phyloP scores from a whole-genome alignment of 495 filamentous ascomycete genomes.

The Terfezia boudieri region DNA sequence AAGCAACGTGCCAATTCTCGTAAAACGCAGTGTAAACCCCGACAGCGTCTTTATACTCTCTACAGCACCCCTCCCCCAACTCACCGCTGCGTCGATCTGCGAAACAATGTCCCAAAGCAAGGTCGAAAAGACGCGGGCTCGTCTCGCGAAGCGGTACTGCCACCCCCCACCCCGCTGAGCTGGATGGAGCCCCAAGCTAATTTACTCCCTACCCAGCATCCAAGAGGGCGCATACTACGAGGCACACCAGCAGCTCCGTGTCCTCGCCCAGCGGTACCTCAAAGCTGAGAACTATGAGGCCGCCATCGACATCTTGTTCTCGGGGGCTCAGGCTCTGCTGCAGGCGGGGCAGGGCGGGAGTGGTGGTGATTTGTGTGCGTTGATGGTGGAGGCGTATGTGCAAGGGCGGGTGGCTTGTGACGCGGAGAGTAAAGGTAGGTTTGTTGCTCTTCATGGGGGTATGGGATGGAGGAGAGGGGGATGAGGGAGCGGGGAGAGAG shows the following conservation, averaged over 20 bases:
- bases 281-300: slow-evolving; percentile 62
- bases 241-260: slow-evolving; percentile 89
- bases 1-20: no score
- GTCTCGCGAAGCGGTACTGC: slow-evolving; percentile 13
- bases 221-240: slow-evolving; percentile 86
- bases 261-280: slow-evolving; percentile 76
- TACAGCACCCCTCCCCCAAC: no score
- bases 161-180: neutral
- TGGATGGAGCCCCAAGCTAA: neutral
- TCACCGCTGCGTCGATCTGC: no score
- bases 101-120: slow-evolving; percentile 31
- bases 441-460: neutral
- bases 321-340: slow-evolving; percentile 62
- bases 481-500: no score
- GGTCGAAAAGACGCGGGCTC: slow-evolving; percentile 15
- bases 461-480: neutral
- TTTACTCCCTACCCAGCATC: slow-evolving; percentile 34
- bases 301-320: slow-evolving; percentile 66
- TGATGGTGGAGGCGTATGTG: slow-evolving; percentile 60
- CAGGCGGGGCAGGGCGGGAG: slow-evolving; percentile 77
- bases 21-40: no score
- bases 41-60: no score
- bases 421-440: no score
- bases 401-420: no score
- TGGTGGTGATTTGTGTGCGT: slow-evolving; percentile 70